Evolutionary conservation across 306 rosid genomes (phyloP).

Genomic region (Rosa persica): DNA sequence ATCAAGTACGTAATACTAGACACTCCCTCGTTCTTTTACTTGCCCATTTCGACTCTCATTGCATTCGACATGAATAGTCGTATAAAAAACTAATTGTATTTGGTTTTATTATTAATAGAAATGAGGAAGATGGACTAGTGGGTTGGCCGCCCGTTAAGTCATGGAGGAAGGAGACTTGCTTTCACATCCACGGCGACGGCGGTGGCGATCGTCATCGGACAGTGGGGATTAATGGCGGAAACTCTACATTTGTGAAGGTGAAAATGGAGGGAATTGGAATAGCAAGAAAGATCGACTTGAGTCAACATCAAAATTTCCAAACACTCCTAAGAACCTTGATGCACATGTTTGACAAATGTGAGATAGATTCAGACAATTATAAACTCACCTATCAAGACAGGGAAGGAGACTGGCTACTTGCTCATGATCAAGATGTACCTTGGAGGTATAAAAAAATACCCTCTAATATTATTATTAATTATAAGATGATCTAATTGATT

Average conservation of each 20-base stretch:
- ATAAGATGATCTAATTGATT: neutral
- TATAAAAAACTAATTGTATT: neutral
- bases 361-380: slow-evolving; percentile 40
- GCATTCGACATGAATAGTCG: neutral
- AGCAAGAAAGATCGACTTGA: slow-evolving; percentile 69
- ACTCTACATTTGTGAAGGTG: slow-evolving; percentile 59
- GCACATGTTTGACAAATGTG: slow-evolving; percentile 71
- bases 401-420: slow-evolving; percentile 85
- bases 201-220: slow-evolving; percentile 18
- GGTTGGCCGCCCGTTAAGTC: slow-evolving; percentile 85
- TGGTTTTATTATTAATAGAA: slow-evolving; percentile 21
- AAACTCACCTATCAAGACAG: slow-evolving; percentile 63
- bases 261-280: slow-evolving; percentile 93
- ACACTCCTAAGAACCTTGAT: slow-evolving; percentile 54
- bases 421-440: slow-evolving; percentile 57
- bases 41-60: neutral
- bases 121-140: slow-evolving; percentile 41
- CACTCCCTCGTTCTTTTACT: neutral
- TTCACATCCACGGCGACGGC: neutral
- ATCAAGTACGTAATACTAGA: slow-evolving; percentile 23
- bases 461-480: neutral
- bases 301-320: slow-evolving; percentile 45
- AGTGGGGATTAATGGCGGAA: slow-evolving; percentile 15
- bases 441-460: slow-evolving; percentile 55
- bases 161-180: slow-evolving; percentile 50